Conservation (phyloP, 352 stramenopile species). For the Phytophthora melonis region DNA sequence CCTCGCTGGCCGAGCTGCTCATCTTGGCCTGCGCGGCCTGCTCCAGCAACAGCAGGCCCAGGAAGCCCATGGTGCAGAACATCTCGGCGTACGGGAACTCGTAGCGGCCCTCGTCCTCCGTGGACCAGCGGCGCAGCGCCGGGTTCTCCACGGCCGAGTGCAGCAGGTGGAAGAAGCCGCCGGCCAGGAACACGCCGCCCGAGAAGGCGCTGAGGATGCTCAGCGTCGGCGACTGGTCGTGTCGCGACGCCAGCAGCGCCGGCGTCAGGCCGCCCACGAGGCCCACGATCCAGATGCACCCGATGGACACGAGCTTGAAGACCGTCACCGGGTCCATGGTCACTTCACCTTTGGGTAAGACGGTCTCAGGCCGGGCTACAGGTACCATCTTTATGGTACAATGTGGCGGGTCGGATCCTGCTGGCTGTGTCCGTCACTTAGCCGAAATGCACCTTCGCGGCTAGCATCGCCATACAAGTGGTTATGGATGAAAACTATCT, state of each 20-base stretch:
- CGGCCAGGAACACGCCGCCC: slow-evolving; percentile 80
- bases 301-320: slow-evolving; percentile 85
- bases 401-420: too few species aligned
- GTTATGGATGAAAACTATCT: too few species aligned
- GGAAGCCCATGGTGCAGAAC: slow-evolving; percentile 79
- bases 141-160: slow-evolving; percentile 78
- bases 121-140: slow-evolving; percentile 72
- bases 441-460: too few species aligned
- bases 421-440: too few species aligned
- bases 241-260: slow-evolving; percentile 49
- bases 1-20: not conserved
- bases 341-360: too few species aligned
- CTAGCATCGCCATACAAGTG: too few species aligned
- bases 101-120: slow-evolving; percentile 64
- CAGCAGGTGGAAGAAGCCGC: slow-evolving; percentile 82
- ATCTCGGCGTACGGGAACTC: slow-evolving; percentile 84
- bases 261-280: slow-evolving; percentile 67
- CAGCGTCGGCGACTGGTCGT: slow-evolving; percentile 50
- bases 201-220: slow-evolving; percentile 75
- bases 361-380: too few species aligned
- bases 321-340: slow-evolving; percentile 67
- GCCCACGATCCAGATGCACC: slow-evolving; percentile 76
- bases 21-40: slow-evolving; percentile 66
- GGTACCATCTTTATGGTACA: too few species aligned
- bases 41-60: slow-evolving; percentile 74